These are phyloP conservation scores for Gliomastix tumulicola DNA, from an alignment of 2,329 filamentous ascomycete species.

Conservation along the genomic window DNA sequence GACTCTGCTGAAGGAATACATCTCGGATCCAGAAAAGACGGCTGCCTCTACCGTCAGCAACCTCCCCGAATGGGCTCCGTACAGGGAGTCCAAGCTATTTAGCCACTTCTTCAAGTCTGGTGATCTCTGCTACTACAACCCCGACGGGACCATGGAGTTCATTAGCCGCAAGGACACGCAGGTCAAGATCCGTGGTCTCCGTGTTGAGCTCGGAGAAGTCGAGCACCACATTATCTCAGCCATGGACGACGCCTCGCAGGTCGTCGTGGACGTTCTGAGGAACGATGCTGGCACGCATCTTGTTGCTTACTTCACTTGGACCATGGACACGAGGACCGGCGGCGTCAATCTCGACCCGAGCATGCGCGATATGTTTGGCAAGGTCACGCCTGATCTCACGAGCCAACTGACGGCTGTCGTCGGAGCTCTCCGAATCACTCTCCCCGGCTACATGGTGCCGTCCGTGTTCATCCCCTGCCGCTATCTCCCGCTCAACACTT, in stretches of 20 bases:
- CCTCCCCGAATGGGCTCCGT: constrained; percentile 5
- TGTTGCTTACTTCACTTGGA: background rate
- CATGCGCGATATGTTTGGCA: background rate
- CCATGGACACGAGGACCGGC: background rate
- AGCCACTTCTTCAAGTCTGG: constrained; percentile 10
- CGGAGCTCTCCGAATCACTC: background rate
- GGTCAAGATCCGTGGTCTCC: constrained; percentile 4
- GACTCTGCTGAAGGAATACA: constrained; percentile 35
- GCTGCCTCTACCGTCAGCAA: constrained; percentile 3
- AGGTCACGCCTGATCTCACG: background rate
- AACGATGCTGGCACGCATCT: background rate
- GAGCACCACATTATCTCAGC: no score
- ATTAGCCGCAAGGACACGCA: constrained; percentile 13
- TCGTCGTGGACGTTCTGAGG: constrained; percentile 5
- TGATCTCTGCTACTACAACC: constrained; percentile 2
- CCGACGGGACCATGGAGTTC: constrained; percentile 2
- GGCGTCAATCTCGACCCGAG: background rate
- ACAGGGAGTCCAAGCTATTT: background rate
- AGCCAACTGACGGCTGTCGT: background rate
- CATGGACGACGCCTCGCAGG: background rate
- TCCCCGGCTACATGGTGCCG: constrained; percentile 10
- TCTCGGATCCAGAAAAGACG: constrained; percentile 25
- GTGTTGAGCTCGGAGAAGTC: constrained; percentile 4
- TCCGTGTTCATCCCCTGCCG: constrained; percentile 5
- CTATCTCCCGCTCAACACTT: constrained; percentile 5